Conservation (phyloP, 371 early-diverging fungal genomes). For the Mucor velutinosus region DNA sequence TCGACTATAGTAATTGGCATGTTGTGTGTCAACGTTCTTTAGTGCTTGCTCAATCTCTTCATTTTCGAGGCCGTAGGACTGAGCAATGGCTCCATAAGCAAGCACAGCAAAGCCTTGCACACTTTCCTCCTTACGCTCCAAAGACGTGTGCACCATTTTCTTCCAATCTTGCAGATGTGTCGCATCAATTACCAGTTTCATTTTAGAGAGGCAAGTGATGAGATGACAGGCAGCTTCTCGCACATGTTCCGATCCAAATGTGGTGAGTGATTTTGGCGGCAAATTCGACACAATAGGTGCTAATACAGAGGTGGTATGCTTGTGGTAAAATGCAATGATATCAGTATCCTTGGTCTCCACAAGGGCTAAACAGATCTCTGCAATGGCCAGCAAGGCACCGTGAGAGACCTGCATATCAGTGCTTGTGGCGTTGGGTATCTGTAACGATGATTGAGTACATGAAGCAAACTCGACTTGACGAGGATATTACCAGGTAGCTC, state of each 20-base stretch:
- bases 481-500: slow-evolving; percentile 33
- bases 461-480: background rate
- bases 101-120: slow-evolving; percentile 66
- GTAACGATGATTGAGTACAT: background rate
- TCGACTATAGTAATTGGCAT: slow-evolving; percentile 48
- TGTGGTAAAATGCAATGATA: slow-evolving; percentile 1
- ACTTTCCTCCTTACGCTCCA: slow-evolving; percentile 72
- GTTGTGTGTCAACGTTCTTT: slow-evolving; percentile 29
- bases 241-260: slow-evolving; percentile 71
- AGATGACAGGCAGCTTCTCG: slow-evolving; percentile 62
- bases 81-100: slow-evolving; percentile 57
- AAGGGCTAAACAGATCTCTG: slow-evolving; percentile 69
- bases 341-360: slow-evolving; percentile 18
- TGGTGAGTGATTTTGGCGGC: slow-evolving; percentile 57
- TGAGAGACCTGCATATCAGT: slow-evolving; percentile 74
- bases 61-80: slow-evolving; percentile 40
- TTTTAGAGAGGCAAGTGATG: slow-evolving; percentile 50
- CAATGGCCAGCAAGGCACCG: slow-evolving; percentile 75
- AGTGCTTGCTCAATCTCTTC: slow-evolving; percentile 36
- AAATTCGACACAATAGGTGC: slow-evolving; percentile 42
- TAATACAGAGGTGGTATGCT: background rate
- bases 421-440: slow-evolving; percentile 61
- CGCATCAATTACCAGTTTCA: slow-evolving; percentile 41
- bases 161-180: slow-evolving; percentile 47
- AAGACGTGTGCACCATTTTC: slow-evolving; percentile 51